Percentiles rank a stretch among this genome's conserved stretches.
These are phyloP conservation scores for Thamnidium elegans DNA, from an alignment of 192 early-diverging fungal species.

Conservation along the genomic window DNA sequence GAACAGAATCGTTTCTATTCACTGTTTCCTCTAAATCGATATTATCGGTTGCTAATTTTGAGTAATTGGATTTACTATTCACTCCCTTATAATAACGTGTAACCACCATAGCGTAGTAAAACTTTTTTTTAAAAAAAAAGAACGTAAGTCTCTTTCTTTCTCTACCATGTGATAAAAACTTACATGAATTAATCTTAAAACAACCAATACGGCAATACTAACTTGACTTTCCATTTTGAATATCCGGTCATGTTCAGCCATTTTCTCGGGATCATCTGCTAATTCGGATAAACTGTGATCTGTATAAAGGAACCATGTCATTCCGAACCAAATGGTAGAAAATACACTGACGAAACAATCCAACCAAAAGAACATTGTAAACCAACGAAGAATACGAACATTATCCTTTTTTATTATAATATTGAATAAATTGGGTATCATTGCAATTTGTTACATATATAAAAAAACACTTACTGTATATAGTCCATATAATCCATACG, in stretches of 20 bases:
- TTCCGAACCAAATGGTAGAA: constrained; percentile 24
- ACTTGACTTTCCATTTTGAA: constrained; percentile 34
- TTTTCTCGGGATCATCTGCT: constrained; percentile 12
- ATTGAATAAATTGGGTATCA: background rate
- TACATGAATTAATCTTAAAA: constrained; percentile 33
- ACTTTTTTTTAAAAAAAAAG: constrained; percentile 8
- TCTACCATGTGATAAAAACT: background rate
- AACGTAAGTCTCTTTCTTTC: background rate
- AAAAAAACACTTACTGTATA: constrained; percentile 22
- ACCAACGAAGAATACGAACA: constrained; percentile 25
- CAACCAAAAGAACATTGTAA: constrained; percentile 34
- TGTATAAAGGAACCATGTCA: constrained; percentile 36
- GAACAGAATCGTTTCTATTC: too few species aligned
- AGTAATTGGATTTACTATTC: constrained; percentile 10
- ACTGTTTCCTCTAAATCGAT: constrained; percentile 13
- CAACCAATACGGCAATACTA: constrained; percentile 24
- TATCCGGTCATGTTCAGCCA: constrained; percentile 26
- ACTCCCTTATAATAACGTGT: constrained; percentile 22
- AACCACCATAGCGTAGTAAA: constrained; percentile 28
- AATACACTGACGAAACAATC: constrained; percentile 30
- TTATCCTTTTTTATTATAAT: constrained; percentile 18
- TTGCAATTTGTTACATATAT: background rate
- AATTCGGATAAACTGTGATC: constrained; percentile 30
- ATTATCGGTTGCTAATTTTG: background rate
- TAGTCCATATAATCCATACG: constrained; percentile 27